These are phyloP conservation scores for Diplodia scrobiculata DNA, from an alignment of 2,329 filamentous ascomycete genomes.

Conservation along the genomic window DNA sequence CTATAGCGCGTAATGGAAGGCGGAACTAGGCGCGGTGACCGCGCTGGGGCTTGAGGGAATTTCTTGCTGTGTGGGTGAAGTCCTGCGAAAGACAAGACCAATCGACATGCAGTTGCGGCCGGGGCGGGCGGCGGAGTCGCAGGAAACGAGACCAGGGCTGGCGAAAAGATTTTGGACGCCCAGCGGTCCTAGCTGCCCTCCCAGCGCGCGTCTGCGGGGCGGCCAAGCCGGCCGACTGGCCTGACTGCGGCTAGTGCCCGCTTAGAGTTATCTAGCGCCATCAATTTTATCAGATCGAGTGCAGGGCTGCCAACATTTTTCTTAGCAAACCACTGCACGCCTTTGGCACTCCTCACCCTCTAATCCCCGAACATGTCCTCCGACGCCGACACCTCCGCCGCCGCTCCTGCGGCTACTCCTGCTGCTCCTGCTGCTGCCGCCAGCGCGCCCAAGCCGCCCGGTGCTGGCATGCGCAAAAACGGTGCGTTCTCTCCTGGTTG, in stretches of 20 bases:
- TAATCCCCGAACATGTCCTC: conserved; percentile 21
- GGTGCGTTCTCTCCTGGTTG: conserved; percentile 55
- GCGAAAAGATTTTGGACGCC: conserved; percentile 24
- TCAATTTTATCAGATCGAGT: conserved; percentile 28
- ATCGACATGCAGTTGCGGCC: neutral
- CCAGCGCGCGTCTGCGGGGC: conserved; percentile 16
- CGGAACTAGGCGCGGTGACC: neutral
- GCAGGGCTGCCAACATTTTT: conserved; percentile 24
- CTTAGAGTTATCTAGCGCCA: conserved; percentile 30
- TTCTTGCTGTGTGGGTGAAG: conserved; percentile 7
- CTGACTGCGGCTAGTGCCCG: conserved; percentile 13
- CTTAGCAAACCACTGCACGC: conserved; percentile 21
- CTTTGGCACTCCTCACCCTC: conserved; percentile 12
- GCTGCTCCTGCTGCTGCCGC: conserved; percentile 39
- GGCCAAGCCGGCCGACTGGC: conserved; percentile 10
- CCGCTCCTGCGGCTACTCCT: conserved; percentile 35
- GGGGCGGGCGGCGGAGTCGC: conserved; percentile 21
- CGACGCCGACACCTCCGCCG: conserved; percentile 14
- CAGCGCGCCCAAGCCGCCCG: conserved; percentile 42
- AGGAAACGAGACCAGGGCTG: conserved; percentile 21
- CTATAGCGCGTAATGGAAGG: conserved; percentile 5
- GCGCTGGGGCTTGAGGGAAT: conserved; percentile 15
- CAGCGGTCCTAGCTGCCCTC: conserved; percentile 15
- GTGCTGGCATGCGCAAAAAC: conserved; percentile 75
- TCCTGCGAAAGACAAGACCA: neutral